Evolutionary conservation across 257 asterid species (phyloP), one percentile per base, ranked within the genome.

Genomic region (Fraxinus anomala): DNA sequence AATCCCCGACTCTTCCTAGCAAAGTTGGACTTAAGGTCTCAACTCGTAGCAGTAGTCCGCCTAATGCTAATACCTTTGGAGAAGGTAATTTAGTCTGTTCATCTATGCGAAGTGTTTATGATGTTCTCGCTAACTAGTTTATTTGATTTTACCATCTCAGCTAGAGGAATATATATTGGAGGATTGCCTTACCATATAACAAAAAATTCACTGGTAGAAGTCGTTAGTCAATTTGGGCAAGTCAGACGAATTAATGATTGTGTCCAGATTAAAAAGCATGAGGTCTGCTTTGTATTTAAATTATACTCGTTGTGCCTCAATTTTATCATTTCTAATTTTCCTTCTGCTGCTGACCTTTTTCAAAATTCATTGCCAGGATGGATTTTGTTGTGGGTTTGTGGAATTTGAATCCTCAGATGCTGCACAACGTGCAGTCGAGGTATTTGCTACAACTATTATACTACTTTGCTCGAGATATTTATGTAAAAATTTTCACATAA

Each of bases 351-450:
- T 83, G 28, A 86, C 77, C 44, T 51, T 49, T 77, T 47, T 79
- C 17, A 0, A 47, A 68, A 67, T 6, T 73, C 68, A 0, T 61
- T 49, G 5, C 69, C 87, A 92, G 94, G 97, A 91, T 63, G 94
- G 93, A 4, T 92, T 87, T 54, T 86, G 91, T 74, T 92, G 82
- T 75, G 97, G 90, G 11, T 94, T 94, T 66, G 97, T 90, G 47
- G 91, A 92, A 31, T 92, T 91, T 21, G 94, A 89, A 81, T 81
- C 89, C 72, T 85, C 85, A 13, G 87, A 86, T 23, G 68, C 91
- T 40, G 97, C 97, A 9, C 78, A 79, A 14, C 88, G 81, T 77
- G 97, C 97, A 24, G 91, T 90, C 0, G 83, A 87, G 90, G 97
- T 88, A 82, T 21, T 65, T 68, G 17, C 65, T 70, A 67, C 14